Evolutionary conservation across 495 filamentous ascomycete species (phyloP).

Genomic region (Pyrenula massariospora): DNA sequence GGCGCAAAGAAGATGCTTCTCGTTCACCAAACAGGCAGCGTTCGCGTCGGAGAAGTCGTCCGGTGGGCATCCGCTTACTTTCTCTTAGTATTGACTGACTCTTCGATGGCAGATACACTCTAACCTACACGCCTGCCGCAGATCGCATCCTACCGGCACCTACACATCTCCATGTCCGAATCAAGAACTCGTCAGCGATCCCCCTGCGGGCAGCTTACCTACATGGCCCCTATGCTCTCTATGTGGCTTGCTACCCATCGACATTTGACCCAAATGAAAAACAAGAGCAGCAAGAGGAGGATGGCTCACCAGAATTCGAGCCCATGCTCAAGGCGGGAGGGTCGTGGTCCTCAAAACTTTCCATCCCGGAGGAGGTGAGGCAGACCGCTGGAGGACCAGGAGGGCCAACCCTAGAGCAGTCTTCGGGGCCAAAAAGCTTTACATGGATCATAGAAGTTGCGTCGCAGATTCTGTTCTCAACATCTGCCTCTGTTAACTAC

Average conservation of each 20-base stretch:
- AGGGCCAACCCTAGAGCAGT: conserved; percentile 11
- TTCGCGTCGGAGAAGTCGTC: conserved; percentile 87
- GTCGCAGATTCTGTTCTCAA: conserved; percentile 86
- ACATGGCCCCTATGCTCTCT: conserved; percentile 87
- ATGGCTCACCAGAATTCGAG: conserved; percentile 77
- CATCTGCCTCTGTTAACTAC: conserved; percentile 77
- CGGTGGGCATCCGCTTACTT: conserved; percentile 27
- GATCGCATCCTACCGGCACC: conserved; percentile 84
- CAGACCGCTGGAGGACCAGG: conserved; percentile 31
- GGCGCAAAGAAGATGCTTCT: conserved; percentile 59
- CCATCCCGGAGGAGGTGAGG: conserved; percentile 61
- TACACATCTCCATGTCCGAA: conserved; percentile 61
- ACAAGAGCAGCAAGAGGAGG: conserved; percentile 44
- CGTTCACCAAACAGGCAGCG: conserved; percentile 74
- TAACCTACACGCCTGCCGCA: conserved; percentile 81
- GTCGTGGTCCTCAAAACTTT: conserved; percentile 64
- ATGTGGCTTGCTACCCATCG: conserved; percentile 70
- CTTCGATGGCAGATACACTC: conserved; percentile 54
- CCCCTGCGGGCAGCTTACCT: conserved; percentile 89
- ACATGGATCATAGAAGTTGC: conserved; percentile 89
- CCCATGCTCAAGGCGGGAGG: conserved; percentile 92
- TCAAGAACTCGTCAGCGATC: conserved; percentile 86
- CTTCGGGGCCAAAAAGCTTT: conserved; percentile 34
- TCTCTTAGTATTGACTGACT: not conserved
- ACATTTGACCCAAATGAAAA: conserved; percentile 69